These are phyloP conservation scores for Lepiota brunneoincarnata DNA, from an alignment of 768 basidiomycete species.

Conservation along the genomic window DNA sequence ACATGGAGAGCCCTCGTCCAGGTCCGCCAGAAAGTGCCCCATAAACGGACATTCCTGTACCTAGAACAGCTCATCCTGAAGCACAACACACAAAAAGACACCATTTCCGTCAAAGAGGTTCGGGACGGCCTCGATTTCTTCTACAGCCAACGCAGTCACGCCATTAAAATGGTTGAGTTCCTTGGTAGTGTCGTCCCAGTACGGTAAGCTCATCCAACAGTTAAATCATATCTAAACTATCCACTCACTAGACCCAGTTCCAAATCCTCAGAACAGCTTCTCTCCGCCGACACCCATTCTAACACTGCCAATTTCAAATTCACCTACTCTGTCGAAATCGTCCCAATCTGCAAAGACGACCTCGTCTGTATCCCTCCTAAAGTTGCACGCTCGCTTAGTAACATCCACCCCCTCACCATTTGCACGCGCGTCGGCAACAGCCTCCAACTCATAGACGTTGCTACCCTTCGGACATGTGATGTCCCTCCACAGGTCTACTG, in stretches of 20 bases:
- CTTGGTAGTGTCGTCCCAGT: conserved; percentile 83
- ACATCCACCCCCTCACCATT: conserved; percentile 84
- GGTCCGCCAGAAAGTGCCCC: conserved; percentile 97
- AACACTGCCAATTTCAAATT: conserved; percentile 95
- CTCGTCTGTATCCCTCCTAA: conserved; percentile 86
- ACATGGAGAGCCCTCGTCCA: conserved; percentile 98
- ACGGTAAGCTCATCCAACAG: conserved; percentile 48
- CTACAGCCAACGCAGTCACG: conserved; percentile 87
- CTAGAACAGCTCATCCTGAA: conserved; percentile 97
- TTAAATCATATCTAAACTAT: background rate
- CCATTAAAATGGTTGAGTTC: conserved; percentile 97
- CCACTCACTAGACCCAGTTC: conserved; percentile 44
- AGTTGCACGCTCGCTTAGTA: conserved; percentile 78
- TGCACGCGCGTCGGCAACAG: conserved; percentile 93
- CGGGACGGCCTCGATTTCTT: conserved; percentile 97
- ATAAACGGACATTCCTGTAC: conserved; percentile 97
- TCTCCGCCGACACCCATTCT: conserved; percentile 90
- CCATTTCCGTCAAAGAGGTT: conserved; percentile 89
- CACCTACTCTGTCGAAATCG: conserved; percentile 96
- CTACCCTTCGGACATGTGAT: conserved; percentile 82
- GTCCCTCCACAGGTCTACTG: conserved; percentile 80
- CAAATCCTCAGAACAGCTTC: conserved; percentile 91
- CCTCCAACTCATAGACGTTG: conserved; percentile 86
- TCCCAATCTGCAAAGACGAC: conserved; percentile 97
- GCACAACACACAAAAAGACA: conserved; percentile 95